Percentiles rank a stretch among this genome's conserved stretches.
Evolutionary conservation across 495 filamentous ascomycete genomes (phyloP).

Genomic region (Penicillium parvum): DNA sequence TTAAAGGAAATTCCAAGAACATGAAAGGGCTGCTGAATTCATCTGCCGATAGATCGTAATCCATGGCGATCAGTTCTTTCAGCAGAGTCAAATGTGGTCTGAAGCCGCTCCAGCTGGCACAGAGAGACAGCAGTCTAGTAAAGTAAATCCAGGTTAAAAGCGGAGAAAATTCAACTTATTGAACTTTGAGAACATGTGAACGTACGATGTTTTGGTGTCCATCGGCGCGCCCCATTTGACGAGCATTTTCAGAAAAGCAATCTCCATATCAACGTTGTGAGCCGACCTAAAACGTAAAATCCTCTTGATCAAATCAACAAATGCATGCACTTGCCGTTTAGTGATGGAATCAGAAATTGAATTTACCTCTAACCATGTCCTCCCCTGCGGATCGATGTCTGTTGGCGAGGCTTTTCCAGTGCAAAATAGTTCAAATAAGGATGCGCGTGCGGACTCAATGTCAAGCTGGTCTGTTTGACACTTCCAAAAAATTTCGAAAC

Average conservation of each 20-base stretch:
- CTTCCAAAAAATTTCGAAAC: too few species aligned
- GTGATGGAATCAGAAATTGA: too few species aligned
- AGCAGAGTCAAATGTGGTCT: neutral
- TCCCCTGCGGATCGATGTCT: neutral
- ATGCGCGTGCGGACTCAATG: too few species aligned
- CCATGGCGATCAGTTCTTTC: neutral
- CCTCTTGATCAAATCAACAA: too few species aligned
- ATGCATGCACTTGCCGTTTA: too few species aligned
- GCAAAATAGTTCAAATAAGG: neutral
- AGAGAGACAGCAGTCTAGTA: neutral
- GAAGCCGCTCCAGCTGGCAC: neutral
- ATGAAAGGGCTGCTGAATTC: too few species aligned
- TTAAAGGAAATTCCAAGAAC: too few species aligned
- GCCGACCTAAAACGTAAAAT: too few species aligned
- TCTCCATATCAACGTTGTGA: neutral
- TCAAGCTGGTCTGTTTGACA: too few species aligned
- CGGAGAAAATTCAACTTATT: too few species aligned
- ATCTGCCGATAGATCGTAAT: neutral
- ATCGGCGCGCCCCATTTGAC: neutral
- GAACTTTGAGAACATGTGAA: too few species aligned
- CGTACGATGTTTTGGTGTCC: neutral
- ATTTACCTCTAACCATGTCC: conserved; percentile 2
- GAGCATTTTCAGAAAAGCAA: neutral
- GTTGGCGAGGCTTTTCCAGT: neutral
- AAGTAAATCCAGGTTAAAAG: too few species aligned